phyloP scores from a whole-genome alignment of 768 basidiomycete genomes.

The Podaxis sp. region DNA sequence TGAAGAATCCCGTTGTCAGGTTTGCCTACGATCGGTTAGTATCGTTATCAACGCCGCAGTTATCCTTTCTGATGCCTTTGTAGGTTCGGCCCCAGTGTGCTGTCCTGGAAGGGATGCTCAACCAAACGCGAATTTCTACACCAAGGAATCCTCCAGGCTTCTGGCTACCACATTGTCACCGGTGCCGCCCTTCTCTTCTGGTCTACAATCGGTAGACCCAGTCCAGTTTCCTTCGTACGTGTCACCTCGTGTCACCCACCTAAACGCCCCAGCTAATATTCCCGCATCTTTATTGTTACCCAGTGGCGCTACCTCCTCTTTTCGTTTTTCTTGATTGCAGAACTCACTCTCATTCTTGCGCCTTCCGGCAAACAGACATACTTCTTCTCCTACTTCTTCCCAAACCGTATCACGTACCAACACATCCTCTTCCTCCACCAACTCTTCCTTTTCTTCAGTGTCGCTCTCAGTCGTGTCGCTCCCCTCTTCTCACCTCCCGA shows the following conservation, averaged over 20 bases:
- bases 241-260: constrained; percentile 22
- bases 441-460: constrained; percentile 69
- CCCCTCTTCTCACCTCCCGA: constrained; percentile 60
- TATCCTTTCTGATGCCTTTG: neutral
- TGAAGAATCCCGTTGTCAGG: constrained; percentile 73
- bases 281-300: neutral
- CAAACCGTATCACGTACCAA: constrained; percentile 69
- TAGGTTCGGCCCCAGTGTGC: constrained; percentile 78
- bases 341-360: constrained; percentile 64
- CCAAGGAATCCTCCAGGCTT: constrained; percentile 60
- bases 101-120: constrained; percentile 63
- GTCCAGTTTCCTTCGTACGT: constrained; percentile 67
- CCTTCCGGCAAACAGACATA: constrained; percentile 42
- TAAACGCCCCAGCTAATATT: constrained; percentile 9
- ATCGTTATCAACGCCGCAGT: neutral
- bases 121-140: constrained; percentile 70
- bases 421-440: constrained; percentile 79
- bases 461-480: constrained; percentile 69
- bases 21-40: constrained; percentile 86
- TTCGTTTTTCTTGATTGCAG: constrained; percentile 55
- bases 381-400: constrained; percentile 56
- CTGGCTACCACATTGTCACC: constrained; percentile 68
- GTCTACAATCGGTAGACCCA: constrained; percentile 59
- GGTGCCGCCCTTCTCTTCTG: constrained; percentile 58
- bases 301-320: constrained; percentile 86